A percentile compares a stretch with the other conserved stretches of the same genome.
phyloP scores from a whole-genome alignment of 1,284 basidiomycete genomes.

The Ceraceosorus bombacis region DNA sequence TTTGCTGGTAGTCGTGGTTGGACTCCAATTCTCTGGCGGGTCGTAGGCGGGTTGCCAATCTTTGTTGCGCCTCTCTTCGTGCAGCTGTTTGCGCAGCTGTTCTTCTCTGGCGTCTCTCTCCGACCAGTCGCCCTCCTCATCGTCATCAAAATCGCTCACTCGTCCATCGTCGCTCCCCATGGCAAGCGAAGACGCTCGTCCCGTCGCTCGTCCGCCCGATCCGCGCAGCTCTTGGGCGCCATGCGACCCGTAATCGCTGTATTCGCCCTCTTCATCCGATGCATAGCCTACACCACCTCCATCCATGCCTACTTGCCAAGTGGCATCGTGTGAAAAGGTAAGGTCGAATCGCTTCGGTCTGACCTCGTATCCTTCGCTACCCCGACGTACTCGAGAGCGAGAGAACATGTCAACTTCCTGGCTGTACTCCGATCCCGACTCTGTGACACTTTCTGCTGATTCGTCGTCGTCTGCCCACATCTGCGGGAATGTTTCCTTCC shows the following conservation, averaged over 20 bases:
- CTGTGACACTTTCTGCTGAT: neutral
- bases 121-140: constrained; percentile 11
- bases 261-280: constrained; percentile 2
- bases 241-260: constrained; percentile 4
- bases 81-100: constrained; percentile 1
- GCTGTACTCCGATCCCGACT: neutral
- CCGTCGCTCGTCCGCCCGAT: neutral
- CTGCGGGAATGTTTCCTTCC: neutral
- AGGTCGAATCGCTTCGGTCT: constrained; percentile 15
- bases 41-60: neutral
- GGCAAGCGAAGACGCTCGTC: neutral
- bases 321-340: constrained; percentile 5
- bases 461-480: neutral
- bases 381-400: constrained; percentile 17
- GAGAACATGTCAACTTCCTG: neutral
- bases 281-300: neutral
- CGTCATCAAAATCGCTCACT: neutral
- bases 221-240: neutral
- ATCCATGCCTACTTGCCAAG: neutral
- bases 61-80: neutral
- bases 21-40: constrained; percentile 2
- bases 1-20: neutral
- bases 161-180: neutral
- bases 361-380: constrained; percentile 25
- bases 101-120: constrained; percentile 3